A percentile compares a stretch with the other conserved stretches of the same genome.
These are phyloP conservation scores for Hypoxylon sp. DNA, from an alignment of 2,329 filamentous ascomycete species.

Conservation along the genomic window DNA sequence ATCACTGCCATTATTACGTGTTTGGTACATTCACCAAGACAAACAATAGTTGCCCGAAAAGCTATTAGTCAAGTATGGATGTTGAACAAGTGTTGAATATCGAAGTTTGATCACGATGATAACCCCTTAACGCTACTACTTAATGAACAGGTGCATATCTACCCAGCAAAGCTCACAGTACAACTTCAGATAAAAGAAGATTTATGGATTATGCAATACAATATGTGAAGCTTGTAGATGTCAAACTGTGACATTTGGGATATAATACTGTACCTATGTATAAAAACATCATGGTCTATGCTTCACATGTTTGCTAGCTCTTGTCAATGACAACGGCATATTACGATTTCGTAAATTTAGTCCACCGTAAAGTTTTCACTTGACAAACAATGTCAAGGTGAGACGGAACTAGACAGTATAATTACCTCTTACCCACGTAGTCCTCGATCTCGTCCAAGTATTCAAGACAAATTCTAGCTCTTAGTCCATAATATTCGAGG, in stretches of 20 bases:
- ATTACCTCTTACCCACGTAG: neutral
- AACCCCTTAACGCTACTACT: neutral
- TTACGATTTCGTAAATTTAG: neutral
- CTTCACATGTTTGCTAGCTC: conserved; percentile 1
- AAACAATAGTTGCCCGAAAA: neutral
- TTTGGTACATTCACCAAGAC: neutral
- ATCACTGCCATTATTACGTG: neutral
- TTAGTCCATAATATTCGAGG: neutral
- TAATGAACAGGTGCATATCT: neutral
- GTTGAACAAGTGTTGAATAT: neutral
- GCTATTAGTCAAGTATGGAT: neutral
- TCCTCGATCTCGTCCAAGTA: neutral
- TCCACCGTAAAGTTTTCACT: neutral
- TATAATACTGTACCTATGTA: neutral
- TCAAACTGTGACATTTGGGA: neutral
- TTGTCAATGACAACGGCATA: neutral
- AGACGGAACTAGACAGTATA: neutral
- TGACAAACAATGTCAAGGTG: neutral
- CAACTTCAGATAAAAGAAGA: no score
- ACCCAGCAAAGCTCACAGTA: no score
- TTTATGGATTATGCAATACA: no score
- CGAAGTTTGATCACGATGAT: neutral
- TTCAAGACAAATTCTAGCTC: neutral
- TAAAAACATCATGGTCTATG: neutral
- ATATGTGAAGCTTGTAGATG: neutral